Conservation (phyloP, 192 early-diverging fungal species). For the Geosiphon pyriformis region DNA sequence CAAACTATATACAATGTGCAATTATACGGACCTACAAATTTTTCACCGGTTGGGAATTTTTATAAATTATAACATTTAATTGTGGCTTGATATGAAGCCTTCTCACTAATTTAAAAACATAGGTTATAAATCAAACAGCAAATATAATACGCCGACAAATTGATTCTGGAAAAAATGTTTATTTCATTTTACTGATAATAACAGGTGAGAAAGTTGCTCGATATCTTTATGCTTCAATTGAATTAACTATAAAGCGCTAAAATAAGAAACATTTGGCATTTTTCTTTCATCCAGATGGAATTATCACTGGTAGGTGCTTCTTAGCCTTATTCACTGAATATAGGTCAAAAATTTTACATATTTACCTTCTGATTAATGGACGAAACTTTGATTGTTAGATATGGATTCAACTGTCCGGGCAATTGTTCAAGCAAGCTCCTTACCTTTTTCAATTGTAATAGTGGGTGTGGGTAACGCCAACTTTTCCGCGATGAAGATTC, state of each 20-base stretch:
- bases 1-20: conserved; percentile 31
- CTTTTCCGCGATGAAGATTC: conserved; percentile 43
- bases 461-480: conserved; percentile 50
- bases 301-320: too few species aligned
- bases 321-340: too few species aligned
- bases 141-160: conserved; percentile 1
- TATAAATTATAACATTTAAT: too few species aligned
- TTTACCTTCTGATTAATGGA: not conserved
- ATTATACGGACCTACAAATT: conserved; percentile 51
- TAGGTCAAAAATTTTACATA: too few species aligned
- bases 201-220: too few species aligned
- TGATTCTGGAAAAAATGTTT: not conserved
- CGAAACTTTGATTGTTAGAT: not conserved
- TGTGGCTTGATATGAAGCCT: too few species aligned
- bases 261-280: too few species aligned
- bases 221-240: too few species aligned
- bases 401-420: conserved; percentile 40
- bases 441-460: conserved; percentile 50
- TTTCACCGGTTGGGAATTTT: conserved; percentile 35
- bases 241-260: too few species aligned
- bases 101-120: not conserved
- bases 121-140: conserved; percentile 18
- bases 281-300: too few species aligned
- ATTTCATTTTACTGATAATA: conserved; percentile 22
- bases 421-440: conserved; percentile 36